Evolutionary conservation across 768 basidiomycete species (phyloP).

Genomic region (Calocera viscosa): DNA sequence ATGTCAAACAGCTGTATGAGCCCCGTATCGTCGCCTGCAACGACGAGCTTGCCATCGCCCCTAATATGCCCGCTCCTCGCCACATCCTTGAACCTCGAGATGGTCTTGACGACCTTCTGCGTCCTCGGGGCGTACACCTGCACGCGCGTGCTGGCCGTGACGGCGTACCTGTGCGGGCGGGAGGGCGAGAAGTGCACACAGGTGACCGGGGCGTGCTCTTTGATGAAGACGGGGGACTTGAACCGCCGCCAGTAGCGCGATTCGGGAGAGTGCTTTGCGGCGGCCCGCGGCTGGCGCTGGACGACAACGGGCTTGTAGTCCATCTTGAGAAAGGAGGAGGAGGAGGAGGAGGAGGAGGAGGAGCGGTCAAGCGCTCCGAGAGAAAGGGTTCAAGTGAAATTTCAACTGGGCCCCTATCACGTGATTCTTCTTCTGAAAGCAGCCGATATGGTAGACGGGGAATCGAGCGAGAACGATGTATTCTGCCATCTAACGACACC

Average conservation of each 20-base stretch:
- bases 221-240: slow-evolving; percentile 84
- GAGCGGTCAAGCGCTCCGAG: not conserved
- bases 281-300: slow-evolving; percentile 43
- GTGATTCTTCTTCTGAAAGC: too few species aligned
- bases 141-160: slow-evolving; percentile 84
- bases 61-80: slow-evolving; percentile 82
- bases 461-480: too few species aligned
- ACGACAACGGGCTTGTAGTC: slow-evolving; percentile 71
- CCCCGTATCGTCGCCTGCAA: slow-evolving; percentile 91
- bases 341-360: not conserved
- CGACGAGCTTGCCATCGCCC: slow-evolving; percentile 84
- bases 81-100: slow-evolving; percentile 93
- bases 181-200: slow-evolving; percentile 81
- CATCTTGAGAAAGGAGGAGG: slow-evolving; percentile 28
- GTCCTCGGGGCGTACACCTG: slow-evolving; percentile 95
- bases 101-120: slow-evolving; percentile 91
- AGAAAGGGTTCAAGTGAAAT: not conserved
- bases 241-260: slow-evolving; percentile 79
- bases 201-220: slow-evolving; percentile 93
- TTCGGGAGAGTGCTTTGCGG: slow-evolving; percentile 53
- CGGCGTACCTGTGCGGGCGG: slow-evolving; percentile 87
- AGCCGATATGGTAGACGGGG: too few species aligned
- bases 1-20: slow-evolving; percentile 85
- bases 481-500: too few species aligned
- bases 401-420: not conserved